These are phyloP conservation scores for Saitozyma sp. DNA, from an alignment of 768 basidiomycete species.

Conservation along the genomic window DNA sequence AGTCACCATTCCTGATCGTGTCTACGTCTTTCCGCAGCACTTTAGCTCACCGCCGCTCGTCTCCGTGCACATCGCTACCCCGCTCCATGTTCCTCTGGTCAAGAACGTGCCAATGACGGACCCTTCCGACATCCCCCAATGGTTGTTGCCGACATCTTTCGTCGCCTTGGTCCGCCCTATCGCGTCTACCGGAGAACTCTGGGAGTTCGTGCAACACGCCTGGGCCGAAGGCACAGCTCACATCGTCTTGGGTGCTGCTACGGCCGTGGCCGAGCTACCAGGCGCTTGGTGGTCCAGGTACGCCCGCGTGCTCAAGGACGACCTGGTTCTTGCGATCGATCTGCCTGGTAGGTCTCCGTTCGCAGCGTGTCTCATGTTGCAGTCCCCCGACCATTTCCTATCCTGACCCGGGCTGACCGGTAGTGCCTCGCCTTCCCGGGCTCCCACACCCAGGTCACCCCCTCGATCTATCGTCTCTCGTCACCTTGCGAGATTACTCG, in stretches of 20 bases:
- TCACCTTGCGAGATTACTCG: slow-evolving; percentile 38
- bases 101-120: slow-evolving; percentile 1
- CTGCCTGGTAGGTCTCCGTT: slow-evolving; percentile 43
- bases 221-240: slow-evolving; percentile 37
- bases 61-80: slow-evolving; percentile 13
- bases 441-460: slow-evolving; percentile 38
- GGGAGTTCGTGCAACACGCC: slow-evolving; percentile 33
- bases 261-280: slow-evolving; percentile 25
- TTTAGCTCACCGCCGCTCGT: slow-evolving; percentile 16
- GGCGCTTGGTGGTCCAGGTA: slow-evolving; percentile 34
- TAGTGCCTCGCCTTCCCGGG: slow-evolving; percentile 39
- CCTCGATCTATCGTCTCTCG: slow-evolving; percentile 41
- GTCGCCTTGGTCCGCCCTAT: slow-evolving; percentile 26
- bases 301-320: slow-evolving; percentile 28
- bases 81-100: slow-evolving; percentile 28
- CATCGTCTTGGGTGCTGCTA: slow-evolving; percentile 22
- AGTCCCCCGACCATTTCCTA: slow-evolving; percentile 21
- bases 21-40: slow-evolving; percentile 23
- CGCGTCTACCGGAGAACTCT: slow-evolving; percentile 35
- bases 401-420: slow-evolving; percentile 11
- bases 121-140: slow-evolving; percentile 5
- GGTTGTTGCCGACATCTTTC: slow-evolving; percentile 38
- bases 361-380: slow-evolving; percentile 10
- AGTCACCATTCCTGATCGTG: slow-evolving; percentile 15
- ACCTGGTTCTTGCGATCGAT: slow-evolving; percentile 26